phyloP scores from a whole-genome alignment of 805 yeast genomes.

The Clavispora asparagi region DNA sequence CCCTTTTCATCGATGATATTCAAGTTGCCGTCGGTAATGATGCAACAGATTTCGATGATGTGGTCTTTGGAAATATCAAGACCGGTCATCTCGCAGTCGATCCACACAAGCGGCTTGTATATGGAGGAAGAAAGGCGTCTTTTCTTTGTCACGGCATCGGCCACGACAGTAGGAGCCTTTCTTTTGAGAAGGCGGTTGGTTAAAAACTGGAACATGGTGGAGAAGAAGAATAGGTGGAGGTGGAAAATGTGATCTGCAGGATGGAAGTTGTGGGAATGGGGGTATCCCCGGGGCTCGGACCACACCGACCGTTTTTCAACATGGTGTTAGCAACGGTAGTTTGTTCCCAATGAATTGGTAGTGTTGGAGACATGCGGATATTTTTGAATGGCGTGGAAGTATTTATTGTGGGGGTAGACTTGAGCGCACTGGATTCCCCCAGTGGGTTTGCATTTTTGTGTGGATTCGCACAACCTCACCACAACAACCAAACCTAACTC shows the following conservation, averaged over 20 bases:
- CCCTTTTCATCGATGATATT: slow-evolving; percentile 65
- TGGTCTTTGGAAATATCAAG: slow-evolving; percentile 71
- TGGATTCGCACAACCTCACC: neutral
- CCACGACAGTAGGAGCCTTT: slow-evolving; percentile 3
- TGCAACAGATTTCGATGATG: slow-evolving; percentile 88
- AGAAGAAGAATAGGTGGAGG: neutral
- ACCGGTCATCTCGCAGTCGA: slow-evolving; percentile 99
- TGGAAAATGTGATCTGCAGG: neutral
- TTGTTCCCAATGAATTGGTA: too few relatives aligned
- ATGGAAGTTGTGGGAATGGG: neutral
- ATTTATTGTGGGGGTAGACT: neutral
- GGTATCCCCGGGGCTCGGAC: neutral
- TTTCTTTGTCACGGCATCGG: neutral
- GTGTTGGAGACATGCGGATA: too few relatives aligned
- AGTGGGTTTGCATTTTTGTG: neutral
- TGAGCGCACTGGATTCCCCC: neutral
- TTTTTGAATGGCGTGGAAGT: neutral
- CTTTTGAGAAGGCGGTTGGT: slow-evolving; percentile 5
- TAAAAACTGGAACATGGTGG: slow-evolving; percentile 9
- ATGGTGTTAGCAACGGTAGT: neutral
- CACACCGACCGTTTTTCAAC: neutral
- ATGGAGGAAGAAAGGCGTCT: slow-evolving; percentile 5
- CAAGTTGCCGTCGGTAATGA: slow-evolving; percentile 80
- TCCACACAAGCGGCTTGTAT: slow-evolving; percentile 67
- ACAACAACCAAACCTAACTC: neutral